phyloP scores from a whole-genome alignment of 306 rosid genomes.

The Sicyos edulis region DNA sequence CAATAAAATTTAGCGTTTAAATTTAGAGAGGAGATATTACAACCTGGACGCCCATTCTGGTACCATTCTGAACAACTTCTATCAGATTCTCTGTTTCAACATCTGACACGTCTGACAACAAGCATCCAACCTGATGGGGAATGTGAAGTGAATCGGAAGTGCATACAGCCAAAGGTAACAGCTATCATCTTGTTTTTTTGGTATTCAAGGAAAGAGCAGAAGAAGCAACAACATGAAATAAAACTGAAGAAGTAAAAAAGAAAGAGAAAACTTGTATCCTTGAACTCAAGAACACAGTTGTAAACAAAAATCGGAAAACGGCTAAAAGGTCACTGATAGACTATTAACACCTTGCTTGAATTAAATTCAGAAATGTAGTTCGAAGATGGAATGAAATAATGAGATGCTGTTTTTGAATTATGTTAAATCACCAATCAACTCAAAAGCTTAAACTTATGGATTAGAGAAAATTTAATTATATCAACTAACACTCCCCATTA shows the following conservation, averaged over 20 bases:
- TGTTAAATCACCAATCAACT: too few species aligned
- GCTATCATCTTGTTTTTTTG: neutral
- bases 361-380: neutral
- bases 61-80: constrained; percentile 37
- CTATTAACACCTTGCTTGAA: neutral
- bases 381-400: neutral
- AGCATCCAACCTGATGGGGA: constrained; percentile 64
- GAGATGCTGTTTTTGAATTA: too few species aligned
- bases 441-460: too few species aligned
- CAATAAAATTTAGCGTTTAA: neutral
- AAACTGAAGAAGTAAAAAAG: neutral
- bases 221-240: neutral
- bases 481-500: too few species aligned
- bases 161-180: neutral
- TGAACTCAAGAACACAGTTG: too few species aligned
- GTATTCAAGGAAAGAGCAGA: constrained; percentile 13
- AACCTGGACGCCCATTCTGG: constrained; percentile 58
- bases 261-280: neutral
- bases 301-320: neutral
- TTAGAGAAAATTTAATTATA: too few species aligned
- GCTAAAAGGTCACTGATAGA: neutral
- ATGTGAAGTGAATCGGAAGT: constrained; percentile 20
- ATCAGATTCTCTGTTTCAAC: constrained; percentile 43
- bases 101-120: constrained; percentile 42
- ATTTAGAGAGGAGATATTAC: constrained; percentile 24